Percentiles rank a stretch among this genome's conserved stretches.
Conservation (phyloP, 495 filamentous ascomycete species). For the Lasiosphaeria miniovina region DNA sequence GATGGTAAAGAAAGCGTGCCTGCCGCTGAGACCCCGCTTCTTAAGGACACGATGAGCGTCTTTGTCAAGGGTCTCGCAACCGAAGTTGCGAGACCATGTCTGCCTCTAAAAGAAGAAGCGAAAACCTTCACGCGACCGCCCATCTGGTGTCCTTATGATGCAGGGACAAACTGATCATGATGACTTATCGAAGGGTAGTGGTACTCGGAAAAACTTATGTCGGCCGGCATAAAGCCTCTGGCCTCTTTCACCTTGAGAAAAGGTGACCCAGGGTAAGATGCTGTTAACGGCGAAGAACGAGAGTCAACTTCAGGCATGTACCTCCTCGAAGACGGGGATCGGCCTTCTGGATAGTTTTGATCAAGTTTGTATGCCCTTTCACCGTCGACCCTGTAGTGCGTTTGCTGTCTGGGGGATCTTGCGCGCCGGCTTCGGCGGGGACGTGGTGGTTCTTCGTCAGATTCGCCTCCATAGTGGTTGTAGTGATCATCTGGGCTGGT, state of each 20-base stretch:
- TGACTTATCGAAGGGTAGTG: not conserved
- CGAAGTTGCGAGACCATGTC: no score
- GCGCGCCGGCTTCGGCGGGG: conserved; percentile 21
- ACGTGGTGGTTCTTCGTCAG: conserved; percentile 29
- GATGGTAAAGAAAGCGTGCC: not conserved
- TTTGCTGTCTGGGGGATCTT: conserved; percentile 17
- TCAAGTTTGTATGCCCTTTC: conserved; percentile 26
- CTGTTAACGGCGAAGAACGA: conserved; percentile 6
- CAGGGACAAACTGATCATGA: not conserved
- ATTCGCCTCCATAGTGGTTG: conserved; percentile 21
- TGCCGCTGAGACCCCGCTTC: no score
- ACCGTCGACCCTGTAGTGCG: conserved; percentile 22
- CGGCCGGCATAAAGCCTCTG: conserved; percentile 13
- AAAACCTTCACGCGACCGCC: no score
- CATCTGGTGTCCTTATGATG: not conserved
- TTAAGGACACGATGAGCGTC: no score
- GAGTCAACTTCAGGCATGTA: conserved; percentile 13
- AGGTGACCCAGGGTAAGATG: conserved; percentile 8
- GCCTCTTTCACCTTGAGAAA: conserved; percentile 25
- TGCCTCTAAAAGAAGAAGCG: no score
- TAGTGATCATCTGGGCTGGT: conserved; percentile 5
- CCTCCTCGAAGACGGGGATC: conserved; percentile 23
- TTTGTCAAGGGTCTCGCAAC: no score
- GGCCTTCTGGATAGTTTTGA: conserved; percentile 19
- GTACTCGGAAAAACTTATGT: conserved; percentile 10